phyloP scores from a whole-genome alignment of 352 stramenopile genomes.

The Phytophthora pistaciae region DNA sequence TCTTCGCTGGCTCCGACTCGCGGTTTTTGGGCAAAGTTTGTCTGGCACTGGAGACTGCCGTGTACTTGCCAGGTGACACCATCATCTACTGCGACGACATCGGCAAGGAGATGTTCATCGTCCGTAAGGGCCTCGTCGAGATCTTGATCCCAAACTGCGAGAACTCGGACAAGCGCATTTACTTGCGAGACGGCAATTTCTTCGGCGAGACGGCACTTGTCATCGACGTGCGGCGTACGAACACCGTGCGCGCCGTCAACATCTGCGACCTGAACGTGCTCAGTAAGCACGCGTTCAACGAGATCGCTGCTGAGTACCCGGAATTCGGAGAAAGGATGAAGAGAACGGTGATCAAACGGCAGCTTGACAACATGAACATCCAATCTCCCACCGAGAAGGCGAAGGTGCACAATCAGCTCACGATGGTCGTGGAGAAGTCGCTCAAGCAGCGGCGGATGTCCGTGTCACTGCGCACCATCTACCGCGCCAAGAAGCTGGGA shows the following conservation, averaged over 20 bases:
- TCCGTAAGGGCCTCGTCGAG: slow-evolving; percentile 85
- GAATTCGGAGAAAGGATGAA: slow-evolving; percentile 88
- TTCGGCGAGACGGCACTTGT: slow-evolving; percentile 83
- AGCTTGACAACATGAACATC: slow-evolving; percentile 90
- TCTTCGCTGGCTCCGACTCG: slow-evolving; percentile 79
- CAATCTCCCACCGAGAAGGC: slow-evolving; percentile 74
- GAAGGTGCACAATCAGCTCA: slow-evolving; percentile 83
- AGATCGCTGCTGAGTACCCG: slow-evolving; percentile 82
- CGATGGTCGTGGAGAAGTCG: slow-evolving; percentile 81
- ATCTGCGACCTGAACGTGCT: slow-evolving; percentile 86
- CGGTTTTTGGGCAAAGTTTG: slow-evolving; percentile 85
- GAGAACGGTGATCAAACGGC: slow-evolving; percentile 80
- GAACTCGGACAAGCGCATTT: slow-evolving; percentile 71
- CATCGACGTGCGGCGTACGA: slow-evolving; percentile 82
- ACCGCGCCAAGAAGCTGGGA: slow-evolving; percentile 80
- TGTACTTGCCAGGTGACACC: slow-evolving; percentile 79
- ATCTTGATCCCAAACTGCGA: slow-evolving; percentile 67
- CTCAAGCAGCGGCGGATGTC: slow-evolving; percentile 80
- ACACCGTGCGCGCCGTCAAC: slow-evolving; percentile 79
- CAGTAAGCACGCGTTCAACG: slow-evolving; percentile 81
- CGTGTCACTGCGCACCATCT: slow-evolving; percentile 77
- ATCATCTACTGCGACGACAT: slow-evolving; percentile 88
- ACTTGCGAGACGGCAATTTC: slow-evolving; percentile 80
- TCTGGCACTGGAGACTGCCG: slow-evolving; percentile 77
- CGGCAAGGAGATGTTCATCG: slow-evolving; percentile 90